Percentiles rank a stretch among this genome's conserved stretches.
Evolutionary conservation across 148 eudicot species (phyloP).

Genomic region (Agrostemma githago): DNA sequence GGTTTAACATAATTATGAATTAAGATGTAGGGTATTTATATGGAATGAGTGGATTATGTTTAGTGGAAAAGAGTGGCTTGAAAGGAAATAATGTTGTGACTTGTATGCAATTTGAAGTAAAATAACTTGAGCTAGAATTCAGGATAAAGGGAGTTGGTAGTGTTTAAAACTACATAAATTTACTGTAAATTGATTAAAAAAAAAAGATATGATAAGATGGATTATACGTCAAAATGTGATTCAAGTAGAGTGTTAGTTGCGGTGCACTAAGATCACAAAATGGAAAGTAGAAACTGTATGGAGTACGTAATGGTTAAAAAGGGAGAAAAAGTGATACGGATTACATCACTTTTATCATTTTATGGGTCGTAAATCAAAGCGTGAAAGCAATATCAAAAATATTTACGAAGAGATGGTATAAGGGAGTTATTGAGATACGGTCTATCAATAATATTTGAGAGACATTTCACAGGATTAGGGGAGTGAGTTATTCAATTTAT

Average conservation of each 20-base stretch:
- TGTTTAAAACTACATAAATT: background rate
- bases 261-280: background rate
- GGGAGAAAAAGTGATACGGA: conserved; percentile 2
- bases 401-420: too few species aligned
- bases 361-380: background rate
- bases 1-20: background rate
- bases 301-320: background rate
- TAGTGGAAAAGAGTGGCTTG: conserved; percentile 1
- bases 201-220: background rate
- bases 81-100: conserved; percentile 1
- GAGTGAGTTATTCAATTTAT: too few species aligned
- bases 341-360: background rate
- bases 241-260: background rate
- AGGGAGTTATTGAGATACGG: too few species aligned
- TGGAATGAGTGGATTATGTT: background rate
- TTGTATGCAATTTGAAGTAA: conserved; percentile 6
- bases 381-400: background rate
- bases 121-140: conserved; percentile 9
- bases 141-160: background rate
- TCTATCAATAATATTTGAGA: too few species aligned
- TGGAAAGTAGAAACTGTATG: background rate
- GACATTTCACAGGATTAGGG: too few species aligned
- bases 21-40: background rate
- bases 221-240: conserved; percentile 1
- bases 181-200: conserved; percentile 1